Evolutionary conservation across 352 stramenopile genomes (phyloP), one percentile per base, ranked within the genome.

Genomic region (Stramenopiles sp.): DNA sequence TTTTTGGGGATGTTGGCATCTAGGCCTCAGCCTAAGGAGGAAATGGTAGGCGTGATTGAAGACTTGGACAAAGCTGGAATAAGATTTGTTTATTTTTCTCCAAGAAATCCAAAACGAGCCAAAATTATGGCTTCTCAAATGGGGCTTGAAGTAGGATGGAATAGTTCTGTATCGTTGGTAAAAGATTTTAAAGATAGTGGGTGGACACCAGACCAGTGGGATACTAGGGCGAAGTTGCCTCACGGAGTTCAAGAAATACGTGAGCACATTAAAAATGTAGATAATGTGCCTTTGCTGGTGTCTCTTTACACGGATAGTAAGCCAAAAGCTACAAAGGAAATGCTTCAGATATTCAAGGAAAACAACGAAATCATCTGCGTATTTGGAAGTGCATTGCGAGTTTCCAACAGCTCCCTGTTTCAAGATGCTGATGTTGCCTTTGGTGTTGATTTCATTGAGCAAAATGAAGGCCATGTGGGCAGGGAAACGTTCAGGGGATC

Each of bases 121-220:
- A 98, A 98, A 85, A 89, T 98, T 44, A 85, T 99, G 27, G 95
- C 94, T 0, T 93, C 97, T 84, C 97, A 98, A 85, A 98, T 99
- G 94, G 95, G 95, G 71, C 98, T 99, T 32, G 95, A 99, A 84
- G 97, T 97, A 0, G 94, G 97, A 55, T 99, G 95, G 95, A 99
- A 99, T 86, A 98, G 94, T 82, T 95, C 95, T 0, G 98, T 99
- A 81, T 98, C 93, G 8, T 86, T 99, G 33, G 89, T 94, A 1
- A 83, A 86, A 27, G 75, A 87, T 94, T 14, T 87, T 98, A 30
- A 90, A 97, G 31, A 91, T 90, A 55, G 93, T 95, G 32, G 90
- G 89, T 0, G 84, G 87, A 67, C 92, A 92, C 0, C 94, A 98
- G 84, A 89, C 91, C 0, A 98, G 85, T 98, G 95, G 94, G 92